Percentiles rank a stretch among this genome's conserved stretches.
These are phyloP conservation scores for Eimeria falciformis DNA, from an alignment of 169 alveolate genomes.

Conservation along the genomic window DNA sequence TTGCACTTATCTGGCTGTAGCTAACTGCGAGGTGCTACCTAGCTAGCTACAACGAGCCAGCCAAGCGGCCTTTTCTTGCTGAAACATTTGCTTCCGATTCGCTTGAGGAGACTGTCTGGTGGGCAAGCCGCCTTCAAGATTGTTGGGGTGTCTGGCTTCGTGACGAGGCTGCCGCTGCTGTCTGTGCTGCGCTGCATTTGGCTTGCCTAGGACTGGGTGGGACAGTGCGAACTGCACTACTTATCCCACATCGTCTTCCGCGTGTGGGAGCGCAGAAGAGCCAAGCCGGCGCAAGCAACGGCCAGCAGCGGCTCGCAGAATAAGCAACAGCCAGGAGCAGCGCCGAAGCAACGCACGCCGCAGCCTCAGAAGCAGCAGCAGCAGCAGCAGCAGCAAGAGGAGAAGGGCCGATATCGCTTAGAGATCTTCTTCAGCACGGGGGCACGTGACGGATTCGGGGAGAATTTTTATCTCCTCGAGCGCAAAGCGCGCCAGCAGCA, in stretches of 20 bases:
- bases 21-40: too few relatives aligned
- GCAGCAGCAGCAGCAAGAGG: constrained; percentile 50
- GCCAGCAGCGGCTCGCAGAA: too few relatives aligned
- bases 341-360: neutral
- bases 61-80: too few relatives aligned
- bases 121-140: neutral
- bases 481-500: constrained; percentile 68
- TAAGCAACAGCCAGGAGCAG: neutral
- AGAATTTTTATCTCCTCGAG: constrained; percentile 43
- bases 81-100: too few relatives aligned
- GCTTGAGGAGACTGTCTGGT: too few relatives aligned
- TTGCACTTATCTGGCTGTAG: too few relatives aligned
- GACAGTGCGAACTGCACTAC: constrained; percentile 74
- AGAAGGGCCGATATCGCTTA: constrained; percentile 58
- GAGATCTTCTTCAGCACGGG: constrained; percentile 76
- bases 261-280: constrained; percentile 68
- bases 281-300: neutral
- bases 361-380: constrained; percentile 24
- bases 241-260: constrained; percentile 77
- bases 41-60: too few relatives aligned
- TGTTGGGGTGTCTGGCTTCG: too few relatives aligned
- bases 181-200: constrained; percentile 7
- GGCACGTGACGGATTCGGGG: constrained; percentile 76
- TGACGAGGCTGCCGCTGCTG: too few relatives aligned
- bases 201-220: constrained; percentile 40